Conservation (phyloP, 345 rosid species). For the Gossypium anomalum region DNA sequence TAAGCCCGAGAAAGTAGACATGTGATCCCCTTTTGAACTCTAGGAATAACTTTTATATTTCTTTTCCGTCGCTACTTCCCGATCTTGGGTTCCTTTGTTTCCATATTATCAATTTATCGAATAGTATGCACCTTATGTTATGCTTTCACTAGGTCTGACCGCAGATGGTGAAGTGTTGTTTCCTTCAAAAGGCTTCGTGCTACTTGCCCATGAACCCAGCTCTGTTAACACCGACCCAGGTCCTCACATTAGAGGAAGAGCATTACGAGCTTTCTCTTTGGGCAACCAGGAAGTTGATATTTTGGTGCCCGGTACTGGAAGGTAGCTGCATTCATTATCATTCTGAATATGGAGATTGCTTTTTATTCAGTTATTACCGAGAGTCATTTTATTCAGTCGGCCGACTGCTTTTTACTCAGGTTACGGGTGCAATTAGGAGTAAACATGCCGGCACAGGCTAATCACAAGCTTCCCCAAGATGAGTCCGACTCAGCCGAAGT, state of each 20-base stretch:
- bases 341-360: not conserved
- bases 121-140: conserved; percentile 16
- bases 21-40: not conserved
- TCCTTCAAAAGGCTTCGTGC: conserved; percentile 58
- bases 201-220: conserved; percentile 76
- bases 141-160: conserved; percentile 31
- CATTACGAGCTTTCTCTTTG: conserved; percentile 60
- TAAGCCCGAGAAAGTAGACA: not conserved
- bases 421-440: conserved; percentile 88
- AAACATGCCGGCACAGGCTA: conserved; percentile 95
- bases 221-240: conserved; percentile 70
- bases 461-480: conserved; percentile 45
- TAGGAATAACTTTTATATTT: not conserved
- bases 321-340: conserved; percentile 33
- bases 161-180: conserved; percentile 47
- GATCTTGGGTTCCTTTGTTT: conserved; percentile 7
- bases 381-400: not conserved
- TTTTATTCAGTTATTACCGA: no score
- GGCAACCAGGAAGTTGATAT: conserved; percentile 85
- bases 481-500: conserved; percentile 49
- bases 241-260: conserved; percentile 77
- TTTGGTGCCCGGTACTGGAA: conserved; percentile 74
- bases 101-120: not conserved
- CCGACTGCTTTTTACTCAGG: conserved; percentile 31
- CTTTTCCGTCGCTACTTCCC: not conserved